These are phyloP conservation scores for Tricholoma sp. DNA, from an alignment of 768 basidiomycete species.

Conservation along the genomic window DNA sequence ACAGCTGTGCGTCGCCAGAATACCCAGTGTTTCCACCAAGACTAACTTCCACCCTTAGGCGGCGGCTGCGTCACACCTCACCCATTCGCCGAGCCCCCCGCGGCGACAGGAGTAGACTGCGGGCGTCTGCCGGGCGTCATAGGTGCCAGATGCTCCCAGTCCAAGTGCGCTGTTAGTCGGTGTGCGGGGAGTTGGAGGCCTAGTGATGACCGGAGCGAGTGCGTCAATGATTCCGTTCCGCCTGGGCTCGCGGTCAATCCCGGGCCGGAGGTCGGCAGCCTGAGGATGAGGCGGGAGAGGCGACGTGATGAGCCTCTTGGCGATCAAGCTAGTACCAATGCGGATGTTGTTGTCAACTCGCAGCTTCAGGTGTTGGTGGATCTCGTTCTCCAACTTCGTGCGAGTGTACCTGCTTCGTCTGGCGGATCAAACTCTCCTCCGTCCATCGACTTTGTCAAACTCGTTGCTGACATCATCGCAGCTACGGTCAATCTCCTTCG, in stretches of 20 bases:
- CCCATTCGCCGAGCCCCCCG: conserved; percentile 21
- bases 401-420: neutral
- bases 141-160: conserved; percentile 18
- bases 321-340: conserved; percentile 1
- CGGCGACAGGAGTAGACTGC: conserved; percentile 23
- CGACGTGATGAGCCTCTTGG: conserved; percentile 4
- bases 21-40: neutral
- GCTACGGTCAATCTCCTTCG: conserved; percentile 16
- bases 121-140: conserved; percentile 21
- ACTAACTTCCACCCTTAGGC: conserved; percentile 18
- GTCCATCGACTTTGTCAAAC: conserved; percentile 10
- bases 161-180: conserved; percentile 22
- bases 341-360: conserved; percentile 10
- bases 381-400: conserved; percentile 16
- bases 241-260: conserved; percentile 4
- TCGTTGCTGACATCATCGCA: conserved; percentile 15
- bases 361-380: conserved; percentile 16
- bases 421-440: conserved; percentile 2
- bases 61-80: conserved; percentile 36
- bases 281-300: conserved; percentile 15
- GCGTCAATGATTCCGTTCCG: conserved; percentile 7
- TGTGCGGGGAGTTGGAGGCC: conserved; percentile 26
- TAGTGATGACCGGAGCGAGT: conserved; percentile 14
- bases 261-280: neutral
- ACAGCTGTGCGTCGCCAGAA: conserved; percentile 30